phyloP scores from a whole-genome alignment of 208 protist species.

The Porcisia deanei region DNA sequence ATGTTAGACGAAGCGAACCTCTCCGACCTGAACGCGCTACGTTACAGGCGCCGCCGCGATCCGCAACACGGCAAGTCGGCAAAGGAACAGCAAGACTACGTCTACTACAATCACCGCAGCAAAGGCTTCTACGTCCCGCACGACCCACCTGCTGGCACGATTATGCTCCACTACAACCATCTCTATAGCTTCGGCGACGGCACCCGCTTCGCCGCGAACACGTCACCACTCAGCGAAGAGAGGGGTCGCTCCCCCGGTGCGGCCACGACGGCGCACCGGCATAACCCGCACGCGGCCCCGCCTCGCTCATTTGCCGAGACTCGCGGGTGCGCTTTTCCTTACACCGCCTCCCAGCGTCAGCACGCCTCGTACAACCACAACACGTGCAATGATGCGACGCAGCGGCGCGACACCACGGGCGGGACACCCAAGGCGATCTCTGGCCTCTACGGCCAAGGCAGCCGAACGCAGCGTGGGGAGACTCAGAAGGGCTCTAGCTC shows the following conservation, averaged over 20 bases:
- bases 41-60: constrained; percentile 48
- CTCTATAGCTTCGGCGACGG: constrained; percentile 83
- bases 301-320: constrained; percentile 31
- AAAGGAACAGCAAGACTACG: constrained; percentile 43
- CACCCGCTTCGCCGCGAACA: constrained; percentile 55
- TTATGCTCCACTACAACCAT: constrained; percentile 83
- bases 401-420: not conserved
- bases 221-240: not conserved
- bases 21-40: constrained; percentile 42
- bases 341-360: constrained; percentile 30
- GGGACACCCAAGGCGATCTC: not conserved
- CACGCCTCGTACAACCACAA: not conserved
- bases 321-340: constrained; percentile 18
- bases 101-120: constrained; percentile 89
- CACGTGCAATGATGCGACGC: not conserved
- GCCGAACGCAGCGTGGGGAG: constrained; percentile 25
- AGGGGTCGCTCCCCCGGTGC: not conserved
- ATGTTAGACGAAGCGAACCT: constrained; percentile 55
- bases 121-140: constrained; percentile 85
- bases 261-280: not conserved
- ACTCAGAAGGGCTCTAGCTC: constrained; percentile 41
- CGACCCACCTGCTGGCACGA: constrained; percentile 42
- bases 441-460: constrained; percentile 11
- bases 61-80: constrained; percentile 38
- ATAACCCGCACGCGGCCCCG: constrained; percentile 20